Evolutionary conservation across 768 basidiomycete genomes (phyloP), one percentile per base, ranked within the genome.

Genomic region (Rhizopogon sp.): DNA sequence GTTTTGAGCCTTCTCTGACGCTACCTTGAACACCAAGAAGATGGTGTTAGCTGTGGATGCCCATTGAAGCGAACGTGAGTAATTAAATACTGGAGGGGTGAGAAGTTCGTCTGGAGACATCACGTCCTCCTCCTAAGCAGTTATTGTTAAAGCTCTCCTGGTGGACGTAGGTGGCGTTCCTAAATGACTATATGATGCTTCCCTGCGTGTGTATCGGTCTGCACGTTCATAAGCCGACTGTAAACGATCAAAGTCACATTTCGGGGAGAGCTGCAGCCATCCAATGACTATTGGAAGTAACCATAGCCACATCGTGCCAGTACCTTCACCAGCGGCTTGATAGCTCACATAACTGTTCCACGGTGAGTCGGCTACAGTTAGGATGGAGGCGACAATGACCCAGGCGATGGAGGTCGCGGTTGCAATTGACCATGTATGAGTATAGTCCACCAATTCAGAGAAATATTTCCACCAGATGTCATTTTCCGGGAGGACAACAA

Each of bases 391-490:
- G 28, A 51, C 53, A 16, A 63, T 28, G 41, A 75, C 74, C 72
- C 73, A 77, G 4, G 65, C 61, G 14, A 77, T 71, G 31, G 49
- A 17, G 66, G 69, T 9, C 67, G 58, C 63, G 10, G 69, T 64
- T 3, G 73, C 63, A 31, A 72, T 60, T 3, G 67, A 60, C 72
- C 71, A 74, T 17, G 68, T 71, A 46, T 69, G 66, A 0, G 61
- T 63, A 37, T 69, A 68, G 42, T 73, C 64, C 14, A 76, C 60
- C 55, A 64, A 58, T 17, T 61, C 49, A 2, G 57, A 43, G 16
- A 73, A 59, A 28, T 64, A 64, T 6, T 54, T 53, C 74, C 74
- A 75, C 70, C 70, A 76, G 3, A 62, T 52, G 40, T 73, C 68
- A 49, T 75, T 76, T 31, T 70, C 61, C 0, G 65, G 68, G 10